Base-by-base conservation (phyloP, 441 rosid genomes). In the Erodium trifolium region DNA sequence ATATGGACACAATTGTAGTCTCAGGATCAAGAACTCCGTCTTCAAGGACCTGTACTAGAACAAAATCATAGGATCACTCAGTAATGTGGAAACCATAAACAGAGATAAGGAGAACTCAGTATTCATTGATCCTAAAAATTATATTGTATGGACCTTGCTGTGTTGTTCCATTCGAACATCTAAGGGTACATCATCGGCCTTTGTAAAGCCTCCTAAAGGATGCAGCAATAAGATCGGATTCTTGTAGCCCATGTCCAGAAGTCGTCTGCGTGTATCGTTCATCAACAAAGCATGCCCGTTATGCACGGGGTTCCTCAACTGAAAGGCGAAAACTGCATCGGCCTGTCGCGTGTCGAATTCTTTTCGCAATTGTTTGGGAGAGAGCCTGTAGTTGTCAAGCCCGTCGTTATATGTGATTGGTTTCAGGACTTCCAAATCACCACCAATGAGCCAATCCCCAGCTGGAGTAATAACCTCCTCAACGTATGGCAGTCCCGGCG, bases 271-370 rank as follows among this genome's bases (percentile, higher is more conserved):
- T 29, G 97, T 93, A 81, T 93, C 96, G 16, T 88, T 91, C 97
- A 93, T 91, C 67, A 91, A 80, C 29, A 91, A 80, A 37, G 97
- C 98, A 63, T 93, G 98, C 55, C 98, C 98, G 73, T 93, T 93
- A 67, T 93, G 98, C 12, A 93, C 98, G 4, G 97, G 98, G 75
- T 93, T 93, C 77, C 97, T 88, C 12, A 91, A 85, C 89, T 93
- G 98, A 79, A 91, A 91, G 70, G 97, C 96, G 78, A 93, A 93
- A 13, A 93, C 95, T n/a, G 96, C 97, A 83, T 93, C 99, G 0
- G 99, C 95, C 12, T 86, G 82, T 71, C 99, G 91, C 83, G 70
- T 87, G 8, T 82, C 77, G 8, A 93, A 79, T 81, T 89, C 96
- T 73, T 85, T 71, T 0, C 92, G 89, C 39, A 93, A 89, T 71